These are phyloP conservation scores for Ophiosphaerella narmari DNA, from an alignment of 2,329 filamentous ascomycete species.

Conservation along the genomic window DNA sequence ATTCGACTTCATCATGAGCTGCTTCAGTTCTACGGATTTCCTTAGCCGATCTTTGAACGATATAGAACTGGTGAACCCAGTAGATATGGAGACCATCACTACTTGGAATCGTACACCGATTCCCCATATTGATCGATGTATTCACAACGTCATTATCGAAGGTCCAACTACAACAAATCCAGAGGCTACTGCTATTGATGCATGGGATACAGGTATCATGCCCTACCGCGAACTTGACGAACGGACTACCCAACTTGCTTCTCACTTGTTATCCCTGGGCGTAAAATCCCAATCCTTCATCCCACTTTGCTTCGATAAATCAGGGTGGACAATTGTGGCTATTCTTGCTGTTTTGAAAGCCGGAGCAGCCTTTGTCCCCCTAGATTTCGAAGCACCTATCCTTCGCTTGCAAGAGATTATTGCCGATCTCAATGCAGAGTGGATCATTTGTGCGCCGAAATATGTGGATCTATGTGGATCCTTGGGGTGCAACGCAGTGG, in stretches of 20 bases:
- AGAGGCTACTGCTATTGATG: conserved; percentile 28
- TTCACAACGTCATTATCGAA: conserved; percentile 36
- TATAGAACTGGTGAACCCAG: conserved; percentile 25
- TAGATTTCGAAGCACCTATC: conserved; percentile 45
- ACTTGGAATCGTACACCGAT: conserved; percentile 33
- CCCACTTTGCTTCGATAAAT: conserved; percentile 46
- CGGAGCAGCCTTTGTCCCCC: conserved; percentile 41
- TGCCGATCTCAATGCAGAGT: conserved; percentile 32
- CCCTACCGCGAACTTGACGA: conserved; percentile 37
- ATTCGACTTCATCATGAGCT: conserved; percentile 33
- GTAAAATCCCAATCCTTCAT: conserved; percentile 33
- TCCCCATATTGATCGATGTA: conserved; percentile 29
- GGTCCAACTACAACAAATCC: conserved; percentile 24
- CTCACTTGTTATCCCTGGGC: conserved; percentile 25
- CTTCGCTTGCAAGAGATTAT: conserved; percentile 45
- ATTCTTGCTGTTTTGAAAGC: conserved; percentile 46
- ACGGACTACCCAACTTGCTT: conserved; percentile 31
- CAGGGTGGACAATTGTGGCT: conserved; percentile 38
- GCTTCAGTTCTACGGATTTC: conserved; percentile 23
- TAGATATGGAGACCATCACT: conserved; percentile 23
- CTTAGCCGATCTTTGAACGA: conserved; percentile 17
- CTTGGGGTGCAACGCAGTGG: conserved; percentile 30
- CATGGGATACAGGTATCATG: conserved; percentile 35
- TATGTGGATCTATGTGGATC: conserved; percentile 28
- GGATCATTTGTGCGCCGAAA: conserved; percentile 34